phyloP scores from a whole-genome alignment of 371 early-diverging fungal genomes.

The Conidiobolus incongruus region DNA sequence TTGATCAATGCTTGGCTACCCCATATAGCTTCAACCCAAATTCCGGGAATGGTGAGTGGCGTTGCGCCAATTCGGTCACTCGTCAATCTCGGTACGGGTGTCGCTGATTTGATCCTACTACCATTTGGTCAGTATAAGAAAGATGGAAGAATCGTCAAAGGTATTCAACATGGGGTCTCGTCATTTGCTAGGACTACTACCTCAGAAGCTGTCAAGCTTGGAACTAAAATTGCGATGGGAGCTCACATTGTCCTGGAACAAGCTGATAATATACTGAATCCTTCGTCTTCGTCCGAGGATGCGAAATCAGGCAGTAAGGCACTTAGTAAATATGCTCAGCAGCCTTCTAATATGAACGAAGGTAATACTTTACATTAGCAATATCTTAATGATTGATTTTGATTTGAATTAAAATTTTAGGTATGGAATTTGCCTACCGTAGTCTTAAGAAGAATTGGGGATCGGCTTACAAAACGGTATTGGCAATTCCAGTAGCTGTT shows the following conservation, averaged over 20 bases:
- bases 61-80: conserved; percentile 71
- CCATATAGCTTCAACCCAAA: conserved; percentile 69
- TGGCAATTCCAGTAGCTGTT: conserved; percentile 74
- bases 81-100: conserved; percentile 70
- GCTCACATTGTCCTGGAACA: conserved; percentile 77
- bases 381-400: not conserved
- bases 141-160: conserved; percentile 75
- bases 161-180: conserved; percentile 49
- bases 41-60: conserved; percentile 74
- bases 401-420: no score
- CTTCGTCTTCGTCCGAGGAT: conserved; percentile 3
- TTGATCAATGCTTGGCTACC: conserved; percentile 67
- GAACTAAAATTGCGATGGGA: conserved; percentile 70
- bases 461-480: conserved; percentile 62
- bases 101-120: conserved; percentile 77
- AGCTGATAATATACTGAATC: conserved; percentile 46
- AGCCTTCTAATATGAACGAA: conserved; percentile 62
- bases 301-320: conserved; percentile 4
- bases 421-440: conserved; percentile 56
- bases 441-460: conserved; percentile 52
- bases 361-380: conserved; percentile 10
- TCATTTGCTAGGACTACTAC: conserved; percentile 80
- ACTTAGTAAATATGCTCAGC: conserved; percentile 57
- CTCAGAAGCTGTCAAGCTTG: conserved; percentile 70
- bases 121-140: conserved; percentile 84